Evolutionary conservation across 2,329 filamentous ascomycete species (phyloP), one percentile per base, ranked within the genome.

Genomic region (Aspergillus niger): DNA sequence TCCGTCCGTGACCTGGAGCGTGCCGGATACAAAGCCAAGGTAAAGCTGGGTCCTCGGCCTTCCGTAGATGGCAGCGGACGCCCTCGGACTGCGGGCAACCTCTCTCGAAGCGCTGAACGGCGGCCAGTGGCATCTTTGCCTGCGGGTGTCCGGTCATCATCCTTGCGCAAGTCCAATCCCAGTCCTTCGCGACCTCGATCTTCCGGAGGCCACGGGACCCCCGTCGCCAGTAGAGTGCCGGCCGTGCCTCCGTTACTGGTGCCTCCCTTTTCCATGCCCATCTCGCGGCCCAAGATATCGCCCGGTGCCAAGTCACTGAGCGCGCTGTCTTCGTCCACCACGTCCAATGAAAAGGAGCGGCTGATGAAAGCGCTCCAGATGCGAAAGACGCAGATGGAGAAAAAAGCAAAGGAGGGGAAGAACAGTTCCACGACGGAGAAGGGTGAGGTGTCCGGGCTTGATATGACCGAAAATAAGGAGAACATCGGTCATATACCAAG

Each of bases 281-380:
- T 76, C 60, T 69, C 69, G 26, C 70, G 70, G 59, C 74, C 71
- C 47, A 74, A 71, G 54, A 63, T 73, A 43, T 79, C 77, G 24
- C 76, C 77, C 7, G 71, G 74, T 17, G 74, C 75, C 38, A 77
- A 76, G 61, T 79, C 77, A 24, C 76, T 71, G 75, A 85, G 71
- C 74, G 79, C 79, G 67, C 64, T 77, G 64, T 72, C 71, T 70
- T 81, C 75, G 69, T 82, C 74, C 10, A 79, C 80, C n/a, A 89
- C 96, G 70, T 92, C 91, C 1, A 91, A 91, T 0, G 95, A 99
- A 75, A 98, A 96, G 79, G 87, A 91, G 62, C 85, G 95, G 57
- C 81, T 99, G 64, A 93, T 97, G 91, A 97, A 96, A 79, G 95
- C 95, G 7, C 84, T 97, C 79, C 91, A 97, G 76, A 77, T 97